Percentiles rank a stretch among this genome's conserved stretches.
Conservation (phyloP, 176 grass and related monocot species). For the Lolium rigidum region DNA sequence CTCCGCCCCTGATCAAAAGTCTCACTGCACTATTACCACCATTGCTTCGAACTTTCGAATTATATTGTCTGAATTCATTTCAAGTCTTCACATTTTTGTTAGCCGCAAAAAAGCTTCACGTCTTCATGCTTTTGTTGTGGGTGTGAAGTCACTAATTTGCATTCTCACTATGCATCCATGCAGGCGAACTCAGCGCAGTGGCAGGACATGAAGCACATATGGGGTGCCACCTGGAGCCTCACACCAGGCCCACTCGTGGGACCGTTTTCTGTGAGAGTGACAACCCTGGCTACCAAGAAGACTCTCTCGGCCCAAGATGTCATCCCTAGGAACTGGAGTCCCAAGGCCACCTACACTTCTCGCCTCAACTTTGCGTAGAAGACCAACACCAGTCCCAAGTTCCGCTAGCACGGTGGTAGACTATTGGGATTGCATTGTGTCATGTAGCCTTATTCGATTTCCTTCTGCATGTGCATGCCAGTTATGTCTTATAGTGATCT, state of each 20-base stretch:
- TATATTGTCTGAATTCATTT: not conserved
- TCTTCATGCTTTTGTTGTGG: not conserved
- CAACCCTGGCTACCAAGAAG: conserved; percentile 72
- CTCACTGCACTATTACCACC: no score
- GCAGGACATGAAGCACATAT: conserved; percentile 90
- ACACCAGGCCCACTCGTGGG: conserved; percentile 71
- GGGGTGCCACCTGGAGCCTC: conserved; percentile 94
- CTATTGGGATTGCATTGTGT: not conserved
- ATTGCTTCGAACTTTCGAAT: no score
- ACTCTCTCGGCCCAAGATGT: conserved; percentile 82
- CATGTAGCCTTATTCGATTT: not conserved
- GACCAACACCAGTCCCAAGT: no score
- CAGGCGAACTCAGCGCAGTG: conserved; percentile 78
- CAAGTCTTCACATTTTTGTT: not conserved
- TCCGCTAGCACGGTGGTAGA: no score
- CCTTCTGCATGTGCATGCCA: not conserved
- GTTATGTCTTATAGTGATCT: not conserved
- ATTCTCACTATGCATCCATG: not conserved
- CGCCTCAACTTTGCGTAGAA: conserved; percentile 76
- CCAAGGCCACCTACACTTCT: conserved; percentile 96
- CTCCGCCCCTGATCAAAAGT: no score
- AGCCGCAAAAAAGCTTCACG: not conserved
- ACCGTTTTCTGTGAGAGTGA: conserved; percentile 77
- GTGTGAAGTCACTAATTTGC: not conserved
- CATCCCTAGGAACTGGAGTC: conserved; percentile 90